These are phyloP conservation scores for Beauveria bassiana DNA, from an alignment of 2,329 filamentous ascomycete species.

Conservation along the genomic window DNA sequence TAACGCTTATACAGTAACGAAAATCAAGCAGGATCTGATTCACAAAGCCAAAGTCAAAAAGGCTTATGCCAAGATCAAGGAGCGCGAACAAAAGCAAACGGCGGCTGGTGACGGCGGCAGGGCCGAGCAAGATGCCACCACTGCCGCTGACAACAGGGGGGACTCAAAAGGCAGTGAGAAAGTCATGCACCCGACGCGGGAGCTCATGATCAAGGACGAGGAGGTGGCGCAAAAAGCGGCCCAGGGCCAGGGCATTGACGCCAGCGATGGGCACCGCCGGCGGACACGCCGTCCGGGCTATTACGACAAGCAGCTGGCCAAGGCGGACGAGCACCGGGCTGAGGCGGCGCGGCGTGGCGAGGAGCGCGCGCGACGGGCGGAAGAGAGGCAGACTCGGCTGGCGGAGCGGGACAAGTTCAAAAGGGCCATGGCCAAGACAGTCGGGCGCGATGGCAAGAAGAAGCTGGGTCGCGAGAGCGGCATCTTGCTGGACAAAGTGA, in stretches of 20 bases:
- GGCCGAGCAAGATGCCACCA: slow-evolving; percentile 13
- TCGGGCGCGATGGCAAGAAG: slow-evolving; percentile 65
- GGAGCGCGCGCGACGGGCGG: slow-evolving; percentile 41
- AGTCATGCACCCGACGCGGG: slow-evolving; percentile 29
- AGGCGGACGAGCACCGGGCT: slow-evolving; percentile 33
- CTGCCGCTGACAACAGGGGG: slow-evolving; percentile 15
- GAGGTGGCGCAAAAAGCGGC: slow-evolving; percentile 25
- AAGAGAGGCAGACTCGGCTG: slow-evolving; percentile 56
- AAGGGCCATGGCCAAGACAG: slow-evolving; percentile 65
- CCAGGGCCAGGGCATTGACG: slow-evolving; percentile 9
- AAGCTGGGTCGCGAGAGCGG: slow-evolving; percentile 77
- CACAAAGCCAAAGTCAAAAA: slow-evolving; percentile 92
- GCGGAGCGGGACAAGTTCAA: slow-evolving; percentile 59
- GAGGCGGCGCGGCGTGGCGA: slow-evolving; percentile 33
- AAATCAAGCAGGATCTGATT: slow-evolving; percentile 84
- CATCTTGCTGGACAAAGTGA: slow-evolving; percentile 69
- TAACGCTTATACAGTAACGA: slow-evolving; percentile 51
- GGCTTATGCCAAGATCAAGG: slow-evolving; percentile 81
- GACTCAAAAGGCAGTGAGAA: slow-evolving; percentile 9
- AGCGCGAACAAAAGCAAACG: slow-evolving; percentile 24
- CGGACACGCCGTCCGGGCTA: slow-evolving; percentile 41
- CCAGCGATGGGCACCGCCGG: slow-evolving; percentile 26
- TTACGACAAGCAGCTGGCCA: slow-evolving; percentile 56
- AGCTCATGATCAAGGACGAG: slow-evolving; percentile 33
- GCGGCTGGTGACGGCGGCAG: slow-evolving; percentile 14